Percentiles rank a stretch among this genome's conserved stretches.
Conservation (phyloP, 129 eudicot genomes). For the Escallonia herrerae region DNA sequence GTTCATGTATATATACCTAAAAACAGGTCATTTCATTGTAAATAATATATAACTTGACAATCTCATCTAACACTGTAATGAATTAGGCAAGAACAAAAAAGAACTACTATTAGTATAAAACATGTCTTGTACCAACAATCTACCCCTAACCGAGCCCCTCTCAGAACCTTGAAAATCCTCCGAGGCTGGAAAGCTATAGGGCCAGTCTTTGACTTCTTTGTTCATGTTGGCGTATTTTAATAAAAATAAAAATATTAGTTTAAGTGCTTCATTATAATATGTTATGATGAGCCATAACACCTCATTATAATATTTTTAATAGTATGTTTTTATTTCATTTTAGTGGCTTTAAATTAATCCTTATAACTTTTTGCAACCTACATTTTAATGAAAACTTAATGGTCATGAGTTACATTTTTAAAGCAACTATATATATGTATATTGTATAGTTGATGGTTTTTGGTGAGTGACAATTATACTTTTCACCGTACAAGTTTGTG, state of each 20-base stretch:
- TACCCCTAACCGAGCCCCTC: conserved; percentile 39
- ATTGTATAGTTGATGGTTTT: too few relatives aligned
- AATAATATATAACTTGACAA: not conserved
- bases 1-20: conserved; percentile 27
- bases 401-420: too few relatives aligned
- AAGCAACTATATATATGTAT: too few relatives aligned
- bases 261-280: not conserved
- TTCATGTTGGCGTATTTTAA: conserved; percentile 29
- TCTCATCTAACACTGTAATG: not conserved
- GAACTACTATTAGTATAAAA: conserved; percentile 1
- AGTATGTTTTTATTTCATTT: too few relatives aligned
- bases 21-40: not conserved
- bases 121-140: conserved; percentile 40
- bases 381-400: too few relatives aligned
- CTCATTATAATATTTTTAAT: too few relatives aligned
- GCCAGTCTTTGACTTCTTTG: conserved; percentile 45
- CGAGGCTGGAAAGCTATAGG: conserved; percentile 46
- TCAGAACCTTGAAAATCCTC: conserved; percentile 29
- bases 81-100: too few relatives aligned
- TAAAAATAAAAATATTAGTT: not conserved
- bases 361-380: too few relatives aligned
- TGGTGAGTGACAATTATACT: too few relatives aligned
- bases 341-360: too few relatives aligned
- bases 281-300: not conserved
- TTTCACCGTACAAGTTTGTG: too few relatives aligned